Evolutionary conservation across 225 moss, liverwort and hornwort genomes (phyloP), one percentile per base, ranked within the genome.

Genomic region (Straminergon stramineum): DNA sequence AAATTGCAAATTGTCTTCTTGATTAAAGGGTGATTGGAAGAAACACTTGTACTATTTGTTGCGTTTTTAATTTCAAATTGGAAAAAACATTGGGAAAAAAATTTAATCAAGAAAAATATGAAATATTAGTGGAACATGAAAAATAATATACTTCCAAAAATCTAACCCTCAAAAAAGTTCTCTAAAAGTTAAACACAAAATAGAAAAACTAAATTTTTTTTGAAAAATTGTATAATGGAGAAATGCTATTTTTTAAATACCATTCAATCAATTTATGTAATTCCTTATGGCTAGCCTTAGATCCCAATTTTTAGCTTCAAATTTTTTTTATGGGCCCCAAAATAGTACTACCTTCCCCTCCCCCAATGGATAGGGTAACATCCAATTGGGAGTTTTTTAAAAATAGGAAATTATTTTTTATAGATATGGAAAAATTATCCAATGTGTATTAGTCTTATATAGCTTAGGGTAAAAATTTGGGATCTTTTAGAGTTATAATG

Each of bases 121-220:
- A 0, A 37, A 24, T 37, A 35, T 1, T 35, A 4, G 3, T 55
- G 56, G 9, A 55, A 55, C 0, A 23, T 0, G 10, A 1, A 37
- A 37, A 37, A 56, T 37, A 78, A 24, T 55, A 6, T 24, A 16
- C 9, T 78, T 37, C 2, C 9, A 37, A 78, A 12, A 9, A 6
- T 56, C 24, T 0, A 56, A 0, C 7, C 2, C 4, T 24, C 15
- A 23, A 15, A 15, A 35, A 5, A 35, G 6, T 3, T 14, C 0
- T 76, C 22, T 53, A 77, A 14, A 21, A 22, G 0, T 22, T 32
- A 53, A 14, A 5, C 2, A 13, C 5, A 76, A 76, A 34, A 21
- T 18, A 55, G 20, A 21, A 1, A 14, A 78, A 37, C 0, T 2
- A 4, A 27, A 48, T 4, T 2, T 75, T 74, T 51, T 34, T 15